These are phyloP conservation scores for Vaccinium macrocarpon DNA, from an alignment of 148 eudicot species.

Conservation along the genomic window DNA sequence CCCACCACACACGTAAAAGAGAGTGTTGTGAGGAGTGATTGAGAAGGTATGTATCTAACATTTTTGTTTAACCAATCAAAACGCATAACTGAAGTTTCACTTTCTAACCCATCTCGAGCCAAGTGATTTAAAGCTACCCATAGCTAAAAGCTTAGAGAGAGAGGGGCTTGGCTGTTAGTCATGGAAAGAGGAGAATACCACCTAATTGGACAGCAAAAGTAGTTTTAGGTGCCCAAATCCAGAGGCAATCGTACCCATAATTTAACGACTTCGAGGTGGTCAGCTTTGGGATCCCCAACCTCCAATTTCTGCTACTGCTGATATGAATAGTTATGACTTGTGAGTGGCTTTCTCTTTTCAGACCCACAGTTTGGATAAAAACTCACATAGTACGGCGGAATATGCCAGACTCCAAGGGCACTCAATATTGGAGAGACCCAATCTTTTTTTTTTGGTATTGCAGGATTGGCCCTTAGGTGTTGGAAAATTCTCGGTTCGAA, in stretches of 20 bases:
- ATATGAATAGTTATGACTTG: background rate
- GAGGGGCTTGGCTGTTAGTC: conserved; percentile 16
- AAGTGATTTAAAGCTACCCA: conserved; percentile 17
- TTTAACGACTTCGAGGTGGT: conserved; percentile 36
- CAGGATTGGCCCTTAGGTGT: background rate
- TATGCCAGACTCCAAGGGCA: background rate
- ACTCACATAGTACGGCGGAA: background rate
- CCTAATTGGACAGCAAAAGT: conserved; percentile 29
- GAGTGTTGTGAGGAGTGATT: no score
- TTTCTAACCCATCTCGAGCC: conserved; percentile 39
- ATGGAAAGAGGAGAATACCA: conserved; percentile 32
- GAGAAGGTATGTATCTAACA: no score
- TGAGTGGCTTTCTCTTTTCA: background rate
- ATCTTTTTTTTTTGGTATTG: background rate
- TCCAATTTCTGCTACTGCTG: background rate
- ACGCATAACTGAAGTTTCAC: background rate
- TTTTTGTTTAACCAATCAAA: conserved; percentile 12
- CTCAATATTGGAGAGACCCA: background rate
- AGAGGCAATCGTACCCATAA: conserved; percentile 24
- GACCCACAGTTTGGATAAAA: background rate
- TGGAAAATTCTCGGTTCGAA: background rate
- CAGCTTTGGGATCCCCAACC: conserved; percentile 32
- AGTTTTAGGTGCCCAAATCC: conserved; percentile 23
- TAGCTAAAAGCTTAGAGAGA: conserved; percentile 7
- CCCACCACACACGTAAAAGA: no score